A percentile compares a stretch with the other conserved stretches of the same genome.
Evolutionary conservation across 768 basidiomycete genomes (phyloP).

Genomic region (Ephemerocybe angulata): DNA sequence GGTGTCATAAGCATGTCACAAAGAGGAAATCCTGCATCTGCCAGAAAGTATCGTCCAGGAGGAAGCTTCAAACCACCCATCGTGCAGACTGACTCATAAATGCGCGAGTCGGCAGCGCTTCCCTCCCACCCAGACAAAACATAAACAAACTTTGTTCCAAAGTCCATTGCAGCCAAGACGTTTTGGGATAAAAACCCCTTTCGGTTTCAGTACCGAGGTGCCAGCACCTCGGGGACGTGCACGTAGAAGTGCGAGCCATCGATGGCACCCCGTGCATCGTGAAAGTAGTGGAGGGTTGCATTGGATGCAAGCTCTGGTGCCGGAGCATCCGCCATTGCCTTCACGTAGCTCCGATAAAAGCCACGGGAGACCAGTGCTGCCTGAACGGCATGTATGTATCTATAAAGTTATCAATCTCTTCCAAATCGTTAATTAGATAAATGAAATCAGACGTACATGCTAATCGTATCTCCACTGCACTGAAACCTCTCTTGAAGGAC

Average conservation of each 20-base stretch:
- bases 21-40: conserved; percentile 31
- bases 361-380: too few species aligned
- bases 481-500: conserved; percentile 28
- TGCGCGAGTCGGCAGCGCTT: conserved; percentile 21
- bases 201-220: conserved; percentile 22
- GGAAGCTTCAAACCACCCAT: conserved; percentile 23
- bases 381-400: too few species aligned
- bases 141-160: conserved; percentile 23
- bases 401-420: too few species aligned
- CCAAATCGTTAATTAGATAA: too few species aligned
- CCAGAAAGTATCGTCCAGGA: conserved; percentile 30
- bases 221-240: conserved; percentile 11
- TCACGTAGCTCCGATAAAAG: too few species aligned
- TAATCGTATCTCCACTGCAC: conserved; percentile 28
- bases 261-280: conserved; percentile 17
- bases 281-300: not conserved
- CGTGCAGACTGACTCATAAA: conserved; percentile 22
- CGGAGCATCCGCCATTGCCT: too few species aligned
- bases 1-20: conserved; percentile 32
- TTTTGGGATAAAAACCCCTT: conserved; percentile 10
- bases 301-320: conserved; percentile 2
- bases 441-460: conserved; percentile 15
- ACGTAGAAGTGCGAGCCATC: conserved; percentile 24
- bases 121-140: conserved; percentile 33
- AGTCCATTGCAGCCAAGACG: conserved; percentile 22